Evolutionary conservation across 2,329 filamentous ascomycete species (phyloP).

Genomic region (Sporothrix sp.): DNA sequence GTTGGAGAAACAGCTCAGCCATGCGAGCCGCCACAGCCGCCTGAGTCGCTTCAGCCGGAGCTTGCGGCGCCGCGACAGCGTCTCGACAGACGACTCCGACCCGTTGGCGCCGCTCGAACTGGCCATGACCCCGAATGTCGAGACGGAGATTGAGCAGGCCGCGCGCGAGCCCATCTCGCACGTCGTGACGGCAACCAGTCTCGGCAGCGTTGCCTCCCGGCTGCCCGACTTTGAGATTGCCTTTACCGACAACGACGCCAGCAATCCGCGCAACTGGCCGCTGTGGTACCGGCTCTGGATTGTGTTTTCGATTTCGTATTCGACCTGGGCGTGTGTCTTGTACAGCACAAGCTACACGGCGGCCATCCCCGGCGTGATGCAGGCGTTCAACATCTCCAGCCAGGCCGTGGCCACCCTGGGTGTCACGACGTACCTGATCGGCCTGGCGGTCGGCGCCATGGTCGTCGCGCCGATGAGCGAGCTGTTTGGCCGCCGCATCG

Average conservation of each 20-base stretch:
- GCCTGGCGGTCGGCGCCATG: slow-evolving; percentile 58
- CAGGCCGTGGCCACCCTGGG: slow-evolving; percentile 56
- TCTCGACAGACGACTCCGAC: slow-evolving; percentile 15
- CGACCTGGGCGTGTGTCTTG: slow-evolving; percentile 43
- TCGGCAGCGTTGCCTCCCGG: slow-evolving; percentile 30
- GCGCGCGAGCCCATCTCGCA: slow-evolving; percentile 30
- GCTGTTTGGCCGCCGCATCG: slow-evolving; percentile 52
- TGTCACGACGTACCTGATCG: slow-evolving; percentile 64
- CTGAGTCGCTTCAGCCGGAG: not conserved
- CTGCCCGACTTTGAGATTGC: slow-evolving; percentile 57
- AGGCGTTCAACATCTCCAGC: slow-evolving; percentile 46
- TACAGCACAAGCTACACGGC: slow-evolving; percentile 70
- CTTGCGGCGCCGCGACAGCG: slow-evolving; percentile 6
- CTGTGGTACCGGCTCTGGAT: slow-evolving; percentile 34
- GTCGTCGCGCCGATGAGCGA: slow-evolving; percentile 64
- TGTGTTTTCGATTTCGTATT: slow-evolving; percentile 33
- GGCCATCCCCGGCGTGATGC: slow-evolving; percentile 54
- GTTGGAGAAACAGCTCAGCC: slow-evolving; percentile 3
- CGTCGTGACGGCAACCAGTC: slow-evolving; percentile 30
- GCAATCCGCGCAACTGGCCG: slow-evolving; percentile 60
- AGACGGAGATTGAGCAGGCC: slow-evolving; percentile 14
- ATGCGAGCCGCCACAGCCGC: slow-evolving; percentile 1
- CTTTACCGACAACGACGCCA: slow-evolving; percentile 49
- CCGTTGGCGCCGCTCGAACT: slow-evolving; percentile 18
- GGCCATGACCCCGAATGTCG: slow-evolving; percentile 16